These are phyloP conservation scores for Fusarium newnesense DNA, from an alignment of 2,329 filamentous ascomycete species.

Conservation along the genomic window DNA sequence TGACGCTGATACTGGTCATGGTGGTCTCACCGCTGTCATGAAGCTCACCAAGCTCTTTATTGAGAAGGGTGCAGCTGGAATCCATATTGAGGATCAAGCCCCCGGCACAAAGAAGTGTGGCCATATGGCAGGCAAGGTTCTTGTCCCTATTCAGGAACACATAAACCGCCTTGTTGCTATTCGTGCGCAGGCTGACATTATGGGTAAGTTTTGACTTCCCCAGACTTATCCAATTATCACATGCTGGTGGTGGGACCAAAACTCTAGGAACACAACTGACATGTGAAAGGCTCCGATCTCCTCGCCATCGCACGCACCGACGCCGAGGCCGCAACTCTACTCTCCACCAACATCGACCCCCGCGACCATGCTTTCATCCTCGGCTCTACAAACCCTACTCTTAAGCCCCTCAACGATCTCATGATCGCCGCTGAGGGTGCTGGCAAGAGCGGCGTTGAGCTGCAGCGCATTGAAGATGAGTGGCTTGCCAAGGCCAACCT, in stretches of 20 bases:
- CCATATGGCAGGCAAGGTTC: conserved; percentile 98
- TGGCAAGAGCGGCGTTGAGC: conserved; percentile 81
- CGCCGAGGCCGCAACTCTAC: conserved; percentile 96
- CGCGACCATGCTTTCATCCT: conserved; percentile 95
- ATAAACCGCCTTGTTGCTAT: conserved; percentile 98
- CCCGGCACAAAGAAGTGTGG: conserved; percentile 99
- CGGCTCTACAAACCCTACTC: conserved; percentile 84
- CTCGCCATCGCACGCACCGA: conserved; percentile 94
- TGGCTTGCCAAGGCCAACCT: conserved; percentile 85
- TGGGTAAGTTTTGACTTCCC: conserved; percentile 69
- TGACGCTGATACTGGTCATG: conserved; percentile 96
- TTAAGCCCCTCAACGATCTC: conserved; percentile 88
- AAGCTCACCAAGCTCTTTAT: conserved; percentile 98
- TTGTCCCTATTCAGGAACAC: conserved; percentile 97
- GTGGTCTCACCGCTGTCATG: conserved; percentile 98
- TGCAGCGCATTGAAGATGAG: conserved; percentile 91
- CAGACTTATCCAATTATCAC: conserved; percentile 23
- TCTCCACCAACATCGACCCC: conserved; percentile 95
- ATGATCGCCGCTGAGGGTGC: conserved; percentile 86
- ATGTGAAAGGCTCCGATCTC: conserved; percentile 76
- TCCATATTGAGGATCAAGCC: conserved; percentile 98
- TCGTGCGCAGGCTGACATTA: conserved; percentile 96
- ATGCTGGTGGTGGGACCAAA: conserved; percentile 3
- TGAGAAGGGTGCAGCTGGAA: conserved; percentile 95
- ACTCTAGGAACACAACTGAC: conserved; percentile 16